These are phyloP conservation scores for Rubroshorea leprosula DNA, from an alignment of 345 rosid species.

Conservation along the genomic window DNA sequence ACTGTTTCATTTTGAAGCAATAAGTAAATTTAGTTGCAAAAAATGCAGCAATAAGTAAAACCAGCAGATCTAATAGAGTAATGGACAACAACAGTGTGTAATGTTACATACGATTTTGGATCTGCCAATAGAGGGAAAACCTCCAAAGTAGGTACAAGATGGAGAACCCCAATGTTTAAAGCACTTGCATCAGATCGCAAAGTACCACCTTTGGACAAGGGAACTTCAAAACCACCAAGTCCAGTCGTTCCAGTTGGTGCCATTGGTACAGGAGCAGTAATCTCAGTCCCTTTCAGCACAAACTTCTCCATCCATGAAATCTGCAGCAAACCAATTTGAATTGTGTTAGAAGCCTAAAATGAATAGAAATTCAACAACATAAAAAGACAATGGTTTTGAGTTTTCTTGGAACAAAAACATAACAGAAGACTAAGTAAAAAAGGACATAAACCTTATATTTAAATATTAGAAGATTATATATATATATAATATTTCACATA, in stretches of 20 bases:
- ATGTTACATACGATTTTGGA: conserved; percentile 61
- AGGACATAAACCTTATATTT: no score
- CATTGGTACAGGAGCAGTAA: conserved; percentile 98
- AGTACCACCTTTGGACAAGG: conserved; percentile 84
- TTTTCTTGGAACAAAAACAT: no score
- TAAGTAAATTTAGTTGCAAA: not conserved
- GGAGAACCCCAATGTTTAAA: conserved; percentile 91
- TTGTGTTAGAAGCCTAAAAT: conserved; percentile 6
- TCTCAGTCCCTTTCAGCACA: conserved; percentile 88
- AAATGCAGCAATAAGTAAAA: not conserved
- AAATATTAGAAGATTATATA: no score
- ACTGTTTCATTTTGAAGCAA: not conserved
- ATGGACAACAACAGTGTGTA: conserved; percentile 9
- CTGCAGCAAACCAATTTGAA: conserved; percentile 33
- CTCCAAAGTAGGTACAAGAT: conserved; percentile 91
- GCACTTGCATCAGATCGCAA: conserved; percentile 97
- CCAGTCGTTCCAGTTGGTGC: conserved; percentile 93
- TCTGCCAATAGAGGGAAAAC: conserved; percentile 85
- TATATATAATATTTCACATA: no score
- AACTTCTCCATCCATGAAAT: conserved; percentile 99
- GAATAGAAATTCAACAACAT: conserved; percentile 1
- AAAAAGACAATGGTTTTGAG: no score
- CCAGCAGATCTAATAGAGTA: not conserved
- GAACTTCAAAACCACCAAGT: conserved; percentile 99
- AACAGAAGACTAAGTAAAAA: no score